Base-by-base conservation (phyloP, 116 monocot genomes). In the Iris pallida region DNA sequence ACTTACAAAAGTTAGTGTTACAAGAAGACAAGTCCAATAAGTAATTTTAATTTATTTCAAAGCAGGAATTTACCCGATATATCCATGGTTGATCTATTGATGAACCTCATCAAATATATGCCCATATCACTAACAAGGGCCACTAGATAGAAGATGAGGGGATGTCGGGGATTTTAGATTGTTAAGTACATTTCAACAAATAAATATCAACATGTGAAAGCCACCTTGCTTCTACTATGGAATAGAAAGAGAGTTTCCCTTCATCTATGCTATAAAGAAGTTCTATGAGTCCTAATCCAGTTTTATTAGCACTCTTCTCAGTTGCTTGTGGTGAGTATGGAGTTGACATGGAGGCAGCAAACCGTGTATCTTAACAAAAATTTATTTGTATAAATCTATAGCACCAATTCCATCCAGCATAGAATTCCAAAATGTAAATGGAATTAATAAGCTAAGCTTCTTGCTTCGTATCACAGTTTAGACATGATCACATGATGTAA, bases 71-170 rank as follows among this genome's bases (percentile, higher is more conserved):
- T 47, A 99, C 99, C 99, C 93, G 99, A 83, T 85, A 88, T 71
- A 99, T 93, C 99, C 99, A 99, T 75, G 93, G 81, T 80, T 99
- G 54, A 99, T 85, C 72, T 82, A 78, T 54, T 99, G 90, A 79
- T 99, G 93, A 63, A 93, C 99, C 71, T 99, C 99, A 79, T 99
- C 93, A 54, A 99, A 65, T 74, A 99, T 30, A 30, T 30, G 30
- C 30, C 3, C 30, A 30, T 30, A 30, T 0, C 30, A 30, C 30
- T 30, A 30, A 30, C 30, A 30, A 30, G 3, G 30, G 30, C 30
- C 30, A 30, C 0, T 3, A 30, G 30, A 30, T 30, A 30, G 30
- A 0, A 30, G 30, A 30, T 0, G 55, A 46, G 13, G 5, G n/a
- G n/a, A 5, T 40, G 42, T 6, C 2, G 45, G 51, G 13, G 19